phyloP scores from a whole-genome alignment of 2,329 filamentous ascomycete species.

The Samsoniella hepiali region DNA sequence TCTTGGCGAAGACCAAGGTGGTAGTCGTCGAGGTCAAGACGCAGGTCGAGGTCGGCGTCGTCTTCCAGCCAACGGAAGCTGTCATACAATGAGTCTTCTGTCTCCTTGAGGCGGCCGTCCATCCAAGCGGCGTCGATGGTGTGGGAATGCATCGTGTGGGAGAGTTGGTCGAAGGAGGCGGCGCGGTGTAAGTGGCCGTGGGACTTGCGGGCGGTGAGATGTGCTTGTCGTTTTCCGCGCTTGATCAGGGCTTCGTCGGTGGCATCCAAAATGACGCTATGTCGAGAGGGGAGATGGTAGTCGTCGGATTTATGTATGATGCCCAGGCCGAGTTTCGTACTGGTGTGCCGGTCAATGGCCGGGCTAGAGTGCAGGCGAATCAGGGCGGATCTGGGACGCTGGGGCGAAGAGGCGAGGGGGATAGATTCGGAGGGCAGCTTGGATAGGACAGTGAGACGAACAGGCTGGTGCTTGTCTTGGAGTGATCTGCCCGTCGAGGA shows the following conservation, averaged over 20 bases:
- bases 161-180: conserved; percentile 10
- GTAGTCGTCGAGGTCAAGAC: conserved; percentile 67
- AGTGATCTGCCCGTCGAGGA: conserved; percentile 1
- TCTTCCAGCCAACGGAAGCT: conserved; percentile 73
- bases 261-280: conserved; percentile 38
- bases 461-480: conserved; percentile 13
- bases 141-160: conserved; percentile 28
- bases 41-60: conserved; percentile 65
- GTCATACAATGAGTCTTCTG: conserved; percentile 58
- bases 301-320: conserved; percentile 7
- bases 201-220: conserved; percentile 17
- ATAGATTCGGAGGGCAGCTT: conserved; percentile 14
- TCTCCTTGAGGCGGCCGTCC: conserved; percentile 24
- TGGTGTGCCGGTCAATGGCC: conserved; percentile 4
- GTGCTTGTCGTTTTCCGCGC: conserved; percentile 27
- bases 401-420: neutral
- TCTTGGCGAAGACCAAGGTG: conserved; percentile 57
- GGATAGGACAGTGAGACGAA: conserved; percentile 16
- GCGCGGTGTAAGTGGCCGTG: conserved; percentile 10
- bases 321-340: conserved; percentile 2
- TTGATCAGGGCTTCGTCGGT: conserved; percentile 28
- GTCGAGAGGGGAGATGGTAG: conserved; percentile 8
- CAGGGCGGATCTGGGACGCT: conserved; percentile 16
- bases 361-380: conserved; percentile 11
- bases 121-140: conserved; percentile 22